These are phyloP conservation scores for Pistacia integerrima DNA, from an alignment of 345 rosid genomes.

Conservation along the genomic window DNA sequence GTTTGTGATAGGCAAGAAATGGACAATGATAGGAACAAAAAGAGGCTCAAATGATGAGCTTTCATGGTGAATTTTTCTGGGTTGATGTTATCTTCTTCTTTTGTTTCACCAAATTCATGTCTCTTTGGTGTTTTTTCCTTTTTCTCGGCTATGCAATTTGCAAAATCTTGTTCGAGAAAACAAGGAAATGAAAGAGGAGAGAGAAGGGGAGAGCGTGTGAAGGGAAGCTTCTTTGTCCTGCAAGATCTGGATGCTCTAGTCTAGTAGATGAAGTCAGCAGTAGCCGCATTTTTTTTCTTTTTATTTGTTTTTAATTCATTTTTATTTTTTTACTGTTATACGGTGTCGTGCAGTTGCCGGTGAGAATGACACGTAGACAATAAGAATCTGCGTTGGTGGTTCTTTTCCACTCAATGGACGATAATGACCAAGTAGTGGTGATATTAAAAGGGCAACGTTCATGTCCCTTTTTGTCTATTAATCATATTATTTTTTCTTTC, in stretches of 20 bases:
- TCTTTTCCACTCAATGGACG: conserved; percentile 19
- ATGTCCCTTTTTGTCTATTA: conserved; percentile 27
- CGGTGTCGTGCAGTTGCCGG: neutral
- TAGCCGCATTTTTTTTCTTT: conserved; percentile 20
- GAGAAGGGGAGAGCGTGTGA: conserved; percentile 10
- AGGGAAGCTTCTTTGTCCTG: conserved; percentile 57
- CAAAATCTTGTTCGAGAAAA: neutral
- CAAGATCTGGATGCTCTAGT: conserved; percentile 68
- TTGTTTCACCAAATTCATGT: conserved; percentile 53
- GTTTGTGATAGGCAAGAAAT: neutral
- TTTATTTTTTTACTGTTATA: neutral
- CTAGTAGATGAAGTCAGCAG: conserved; percentile 44
- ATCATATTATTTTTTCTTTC: conserved; percentile 11
- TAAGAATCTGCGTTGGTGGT: conserved; percentile 8
- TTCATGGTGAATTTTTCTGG: conserved; percentile 63
- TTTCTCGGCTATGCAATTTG: neutral
- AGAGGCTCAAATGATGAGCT: conserved; percentile 30
- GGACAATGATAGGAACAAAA: conserved; percentile 24
- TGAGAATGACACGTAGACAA: conserved; percentile 28
- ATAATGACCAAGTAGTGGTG: conserved; percentile 9
- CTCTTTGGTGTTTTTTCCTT: conserved; percentile 4
- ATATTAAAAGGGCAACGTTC: neutral
- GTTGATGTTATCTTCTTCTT: conserved; percentile 29
- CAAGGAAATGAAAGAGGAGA: conserved; percentile 23
- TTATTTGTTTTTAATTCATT: neutral